Evolutionary conservation across 352 stramenopile genomes (phyloP).

Genomic region (Blastocystis sp.): DNA sequence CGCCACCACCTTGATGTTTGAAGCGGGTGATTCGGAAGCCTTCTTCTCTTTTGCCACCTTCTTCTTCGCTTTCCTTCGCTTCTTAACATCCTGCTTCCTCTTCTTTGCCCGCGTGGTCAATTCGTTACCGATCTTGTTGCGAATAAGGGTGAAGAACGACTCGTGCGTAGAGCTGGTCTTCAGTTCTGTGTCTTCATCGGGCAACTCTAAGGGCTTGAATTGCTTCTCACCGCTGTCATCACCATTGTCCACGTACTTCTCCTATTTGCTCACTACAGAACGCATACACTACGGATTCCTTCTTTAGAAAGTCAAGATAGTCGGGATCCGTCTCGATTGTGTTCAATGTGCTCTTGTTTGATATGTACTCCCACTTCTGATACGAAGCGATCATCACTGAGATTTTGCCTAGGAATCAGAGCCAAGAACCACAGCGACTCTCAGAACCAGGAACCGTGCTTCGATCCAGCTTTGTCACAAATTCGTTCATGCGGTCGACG

Average conservation of each 20-base stretch:
- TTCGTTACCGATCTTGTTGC: neutral
- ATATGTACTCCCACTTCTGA: neutral
- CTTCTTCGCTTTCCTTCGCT: too few species aligned
- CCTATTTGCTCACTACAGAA: neutral
- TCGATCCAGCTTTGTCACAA: slow-evolving; percentile 7
- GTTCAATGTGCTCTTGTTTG: neutral
- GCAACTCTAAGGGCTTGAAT: neutral
- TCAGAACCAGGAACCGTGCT: neutral
- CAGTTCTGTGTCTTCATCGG: neutral
- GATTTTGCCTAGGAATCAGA: slow-evolving; percentile 26
- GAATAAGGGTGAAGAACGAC: neutral
- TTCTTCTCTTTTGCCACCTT: too few species aligned
- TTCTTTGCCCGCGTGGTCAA: too few species aligned
- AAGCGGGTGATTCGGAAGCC: too few species aligned
- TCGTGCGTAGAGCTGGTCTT: neutral
- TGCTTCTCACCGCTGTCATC: slow-evolving; percentile 16
- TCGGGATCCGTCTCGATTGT: slow-evolving; percentile 2
- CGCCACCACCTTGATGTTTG: too few species aligned
- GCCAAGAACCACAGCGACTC: neutral
- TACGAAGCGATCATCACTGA: slow-evolving; percentile 10
- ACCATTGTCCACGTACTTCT: neutral
- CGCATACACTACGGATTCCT: neutral
- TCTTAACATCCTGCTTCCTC: too few species aligned
- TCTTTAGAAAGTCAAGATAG: slow-evolving; percentile 26
- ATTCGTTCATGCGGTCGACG: neutral